These are phyloP conservation scores for Coniochaeta hoffmannii DNA, from an alignment of 2,329 filamentous ascomycete genomes.

Conservation along the genomic window DNA sequence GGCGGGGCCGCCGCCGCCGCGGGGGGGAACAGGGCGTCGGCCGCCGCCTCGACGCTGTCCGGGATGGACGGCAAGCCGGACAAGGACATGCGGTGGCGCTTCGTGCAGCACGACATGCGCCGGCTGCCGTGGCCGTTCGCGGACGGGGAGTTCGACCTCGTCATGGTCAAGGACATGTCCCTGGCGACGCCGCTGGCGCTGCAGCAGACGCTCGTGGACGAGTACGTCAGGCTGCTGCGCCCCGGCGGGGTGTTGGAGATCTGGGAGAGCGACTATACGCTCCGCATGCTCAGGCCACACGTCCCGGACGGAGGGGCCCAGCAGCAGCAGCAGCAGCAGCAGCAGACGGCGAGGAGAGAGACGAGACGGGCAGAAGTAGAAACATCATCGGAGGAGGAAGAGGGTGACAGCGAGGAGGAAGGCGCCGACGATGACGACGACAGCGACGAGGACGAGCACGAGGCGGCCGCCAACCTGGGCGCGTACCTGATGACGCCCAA, in stretches of 20 bases:
- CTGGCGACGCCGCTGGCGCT: slow-evolving; percentile 55
- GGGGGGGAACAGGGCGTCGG: slow-evolving; percentile 5
- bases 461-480: slow-evolving; percentile 59
- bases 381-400: not conserved
- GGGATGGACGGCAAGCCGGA: slow-evolving; percentile 34
- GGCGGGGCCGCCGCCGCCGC: not conserved
- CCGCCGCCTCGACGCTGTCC: slow-evolving; percentile 5
- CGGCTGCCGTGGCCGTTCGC: slow-evolving; percentile 69
- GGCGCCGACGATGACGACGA: slow-evolving; percentile 14
- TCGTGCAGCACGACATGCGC: slow-evolving; percentile 81
- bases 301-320: slow-evolving; percentile 43
- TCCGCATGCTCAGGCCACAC: slow-evolving; percentile 77
- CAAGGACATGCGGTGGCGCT: slow-evolving; percentile 78
- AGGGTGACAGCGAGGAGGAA: slow-evolving; percentile 21
- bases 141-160: slow-evolving; percentile 74
- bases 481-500: slow-evolving; percentile 78
- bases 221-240: slow-evolving; percentile 68
- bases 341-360: slow-evolving; percentile 15
- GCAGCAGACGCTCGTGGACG: slow-evolving; percentile 53
- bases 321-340: slow-evolving; percentile 21
- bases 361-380: too few species aligned
- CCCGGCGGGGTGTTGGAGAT: slow-evolving; percentile 76
- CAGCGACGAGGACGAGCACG: slow-evolving; percentile 51
- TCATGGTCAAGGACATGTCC: slow-evolving; percentile 81
- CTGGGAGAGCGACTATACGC: slow-evolving; percentile 81